These are phyloP conservation scores for Desmodesmus armatus DNA, from an alignment of 139 green algal species.

Conservation along the genomic window DNA sequence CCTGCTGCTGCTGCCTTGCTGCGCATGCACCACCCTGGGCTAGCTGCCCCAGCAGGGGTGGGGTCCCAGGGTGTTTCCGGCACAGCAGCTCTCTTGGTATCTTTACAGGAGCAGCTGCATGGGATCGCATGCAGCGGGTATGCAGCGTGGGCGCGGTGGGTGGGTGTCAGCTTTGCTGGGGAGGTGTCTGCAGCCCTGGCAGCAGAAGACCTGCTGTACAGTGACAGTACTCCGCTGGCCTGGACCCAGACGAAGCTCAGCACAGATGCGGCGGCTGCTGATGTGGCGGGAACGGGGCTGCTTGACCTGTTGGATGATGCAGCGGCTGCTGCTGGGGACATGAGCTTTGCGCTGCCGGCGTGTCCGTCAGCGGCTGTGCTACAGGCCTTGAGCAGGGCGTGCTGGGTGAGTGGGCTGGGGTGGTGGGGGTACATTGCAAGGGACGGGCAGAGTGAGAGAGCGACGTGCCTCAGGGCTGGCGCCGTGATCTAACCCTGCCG, in stretches of 20 bases:
- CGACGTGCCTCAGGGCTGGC: too few relatives aligned
- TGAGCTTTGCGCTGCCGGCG: constrained; percentile 86
- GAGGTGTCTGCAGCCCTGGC: constrained; percentile 54
- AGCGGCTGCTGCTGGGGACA: constrained; percentile 34
- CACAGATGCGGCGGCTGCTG: constrained; percentile 12
- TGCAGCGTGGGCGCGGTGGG: constrained; percentile 79
- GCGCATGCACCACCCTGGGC: constrained; percentile 13
- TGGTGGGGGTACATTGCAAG: too few relatives aligned
- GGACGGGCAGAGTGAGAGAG: too few relatives aligned
- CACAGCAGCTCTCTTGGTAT: constrained; percentile 7
- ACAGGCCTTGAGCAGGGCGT: constrained; percentile 63
- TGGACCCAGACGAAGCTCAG: constrained; percentile 73
- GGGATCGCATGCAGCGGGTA: constrained; percentile 26
- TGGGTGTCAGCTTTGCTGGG: constrained; percentile 54
- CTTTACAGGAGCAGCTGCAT: constrained; percentile 50
- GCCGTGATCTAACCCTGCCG: too few relatives aligned
- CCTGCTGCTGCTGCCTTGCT: constrained; percentile 36
- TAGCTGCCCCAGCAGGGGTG: too few relatives aligned
- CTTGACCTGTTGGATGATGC: constrained; percentile 52
- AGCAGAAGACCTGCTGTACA: constrained; percentile 61
- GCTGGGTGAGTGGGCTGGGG: constrained; percentile 49
- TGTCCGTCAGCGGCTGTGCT: constrained; percentile 72
- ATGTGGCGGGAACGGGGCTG: not conserved
- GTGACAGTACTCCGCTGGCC: constrained; percentile 48
- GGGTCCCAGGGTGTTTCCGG: too few relatives aligned